A percentile compares a stretch with the other conserved stretches of the same genome.
These are phyloP conservation scores for Paramecium caudatum DNA, from an alignment of 73 alveolate species.

Conservation along the genomic window DNA sequence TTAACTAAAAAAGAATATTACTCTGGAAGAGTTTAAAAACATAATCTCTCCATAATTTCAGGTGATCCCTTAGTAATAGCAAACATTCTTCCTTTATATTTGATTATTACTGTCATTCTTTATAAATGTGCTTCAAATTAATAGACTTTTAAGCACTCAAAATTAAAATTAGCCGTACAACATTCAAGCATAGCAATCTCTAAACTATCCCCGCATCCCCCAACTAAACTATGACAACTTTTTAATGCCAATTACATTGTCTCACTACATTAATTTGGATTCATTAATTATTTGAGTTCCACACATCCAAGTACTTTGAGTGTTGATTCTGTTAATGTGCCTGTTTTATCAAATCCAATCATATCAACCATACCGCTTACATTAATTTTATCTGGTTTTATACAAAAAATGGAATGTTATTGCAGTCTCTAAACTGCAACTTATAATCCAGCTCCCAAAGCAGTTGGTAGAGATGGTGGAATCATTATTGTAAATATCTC, in stretches of 20 bases:
- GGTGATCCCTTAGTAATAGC: constrained; percentile 92
- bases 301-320: constrained; percentile 86
- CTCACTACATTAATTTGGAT: constrained; percentile 21
- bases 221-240: constrained; percentile 21
- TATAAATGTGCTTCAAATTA: constrained; percentile 69
- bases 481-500: constrained; percentile 83
- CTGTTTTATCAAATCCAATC: constrained; percentile 97
- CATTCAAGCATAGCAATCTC: constrained; percentile 36
- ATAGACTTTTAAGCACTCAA: background rate
- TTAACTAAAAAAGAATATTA: constrained; percentile 78
- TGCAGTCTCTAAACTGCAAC: constrained; percentile 84
- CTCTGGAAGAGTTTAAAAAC: constrained; percentile 83
- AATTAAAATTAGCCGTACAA: background rate
- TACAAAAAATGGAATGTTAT: constrained; percentile 83
- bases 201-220: constrained; percentile 29
- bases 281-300: background rate
- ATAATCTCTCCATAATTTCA: constrained; percentile 82
- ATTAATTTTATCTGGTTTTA: constrained; percentile 90
- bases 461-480: constrained; percentile 91
- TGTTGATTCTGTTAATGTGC: constrained; percentile 97
- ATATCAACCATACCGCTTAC: constrained; percentile 90
- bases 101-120: constrained; percentile 94
- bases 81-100: constrained; percentile 63
- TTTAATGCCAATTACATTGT: constrained; percentile 27
- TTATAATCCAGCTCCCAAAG: constrained; percentile 83